Conservation (phyloP, 1,139 yeast species). For the Scheffersomyces cryptocercus region DNA sequence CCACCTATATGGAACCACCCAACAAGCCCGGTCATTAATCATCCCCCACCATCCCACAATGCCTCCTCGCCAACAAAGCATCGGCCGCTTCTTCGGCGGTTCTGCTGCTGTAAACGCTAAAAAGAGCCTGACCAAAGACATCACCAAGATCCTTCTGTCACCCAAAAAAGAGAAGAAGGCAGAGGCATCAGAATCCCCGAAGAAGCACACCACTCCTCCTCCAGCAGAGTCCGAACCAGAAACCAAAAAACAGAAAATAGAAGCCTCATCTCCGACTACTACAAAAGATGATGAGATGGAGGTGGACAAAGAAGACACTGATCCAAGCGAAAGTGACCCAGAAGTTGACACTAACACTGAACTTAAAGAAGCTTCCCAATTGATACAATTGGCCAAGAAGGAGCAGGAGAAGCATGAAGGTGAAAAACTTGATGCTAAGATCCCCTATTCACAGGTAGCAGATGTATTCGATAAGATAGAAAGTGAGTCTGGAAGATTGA, state of each 20-base stretch:
- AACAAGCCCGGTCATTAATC: too few relatives aligned
- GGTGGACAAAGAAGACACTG: constrained; percentile 4
- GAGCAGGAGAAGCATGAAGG: constrained; percentile 19
- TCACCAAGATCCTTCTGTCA: constrained; percentile 6
- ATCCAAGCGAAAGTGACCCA: constrained; percentile 6
- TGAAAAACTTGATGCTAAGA: constrained; percentile 20
- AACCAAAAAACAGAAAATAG: neutral
- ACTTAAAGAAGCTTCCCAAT: constrained; percentile 22
- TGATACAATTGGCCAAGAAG: constrained; percentile 23
- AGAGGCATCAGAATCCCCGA: neutral
- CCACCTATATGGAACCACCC: too few relatives aligned
- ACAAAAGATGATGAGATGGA: neutral
- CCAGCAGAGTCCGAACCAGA: neutral
- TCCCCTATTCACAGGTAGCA: constrained; percentile 66
- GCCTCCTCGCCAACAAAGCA: constrained; percentile 1
- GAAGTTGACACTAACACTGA: constrained; percentile 3
- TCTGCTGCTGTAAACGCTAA: neutral
- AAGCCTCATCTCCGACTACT: neutral
- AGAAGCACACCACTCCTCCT: constrained; percentile 4
- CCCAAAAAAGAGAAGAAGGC: constrained; percentile 2
- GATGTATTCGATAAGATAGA: constrained; percentile 76
- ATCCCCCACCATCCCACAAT: neutral
- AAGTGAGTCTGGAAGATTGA: constrained; percentile 74
- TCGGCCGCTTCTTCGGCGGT: neutral
- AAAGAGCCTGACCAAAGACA: neutral